These are phyloP conservation scores for Chlamydomonas incerta DNA, from an alignment of 139 green algal species.

Conservation along the genomic window DNA sequence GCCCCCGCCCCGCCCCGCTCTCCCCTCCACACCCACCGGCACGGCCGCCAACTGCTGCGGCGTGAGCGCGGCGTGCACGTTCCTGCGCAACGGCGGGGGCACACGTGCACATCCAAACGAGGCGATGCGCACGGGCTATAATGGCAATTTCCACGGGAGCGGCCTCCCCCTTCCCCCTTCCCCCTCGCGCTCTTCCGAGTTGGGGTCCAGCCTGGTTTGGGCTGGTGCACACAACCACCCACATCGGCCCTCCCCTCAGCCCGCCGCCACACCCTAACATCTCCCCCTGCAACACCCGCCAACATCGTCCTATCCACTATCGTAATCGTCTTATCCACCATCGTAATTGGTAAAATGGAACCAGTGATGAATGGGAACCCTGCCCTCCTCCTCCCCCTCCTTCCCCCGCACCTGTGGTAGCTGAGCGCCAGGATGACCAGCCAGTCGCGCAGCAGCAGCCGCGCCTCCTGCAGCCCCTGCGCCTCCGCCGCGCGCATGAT, in stretches of 20 bases:
- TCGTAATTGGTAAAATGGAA: too few species aligned
- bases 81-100: too few species aligned
- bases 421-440: slow-evolving; percentile 80
- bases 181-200: too few species aligned
- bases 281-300: not conserved
- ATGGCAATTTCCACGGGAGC: too few species aligned
- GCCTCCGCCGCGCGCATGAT: slow-evolving; percentile 57
- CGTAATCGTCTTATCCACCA: too few species aligned
- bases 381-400: not conserved
- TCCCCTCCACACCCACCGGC: slow-evolving; percentile 31
- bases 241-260: too few species aligned
- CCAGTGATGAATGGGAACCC: not conserved
- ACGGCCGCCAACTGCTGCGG: slow-evolving; percentile 42
- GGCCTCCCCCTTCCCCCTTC: too few species aligned
- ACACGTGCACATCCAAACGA: too few species aligned
- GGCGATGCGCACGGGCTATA: too few species aligned
- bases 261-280: too few species aligned
- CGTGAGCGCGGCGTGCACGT: slow-evolving; percentile 42
- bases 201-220: too few species aligned
- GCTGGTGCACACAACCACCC: too few species aligned
- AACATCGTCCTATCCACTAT: not conserved
- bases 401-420: slow-evolving; percentile 65
- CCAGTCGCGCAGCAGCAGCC: slow-evolving; percentile 91
- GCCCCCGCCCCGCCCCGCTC: not conserved
- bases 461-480: slow-evolving; percentile 68